A percentile compares a stretch with the other conserved stretches of the same genome.
Evolutionary conservation across 805 yeast species (phyloP).

Genomic region (Ogataea chonburiensis): DNA sequence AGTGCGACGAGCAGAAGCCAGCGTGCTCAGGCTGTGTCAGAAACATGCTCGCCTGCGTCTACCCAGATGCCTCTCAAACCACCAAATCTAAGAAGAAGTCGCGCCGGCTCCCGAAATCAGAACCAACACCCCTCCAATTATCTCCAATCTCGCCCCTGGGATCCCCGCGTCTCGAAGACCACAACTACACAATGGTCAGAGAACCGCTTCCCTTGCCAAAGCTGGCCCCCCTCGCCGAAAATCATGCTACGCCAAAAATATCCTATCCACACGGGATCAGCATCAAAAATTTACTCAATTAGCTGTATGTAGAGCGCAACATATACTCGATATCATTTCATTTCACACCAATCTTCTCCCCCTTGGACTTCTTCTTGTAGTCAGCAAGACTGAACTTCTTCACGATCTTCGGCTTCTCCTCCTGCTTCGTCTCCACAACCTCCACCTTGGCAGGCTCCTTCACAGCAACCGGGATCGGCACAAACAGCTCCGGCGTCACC

Average conservation of each 20-base stretch:
- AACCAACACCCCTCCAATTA: slow-evolving; percentile 2
- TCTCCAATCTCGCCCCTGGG: slow-evolving; percentile 27
- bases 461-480: slow-evolving; percentile 18
- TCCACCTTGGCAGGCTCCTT: slow-evolving; percentile 12
- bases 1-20: slow-evolving; percentile 37
- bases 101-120: slow-evolving; percentile 3
- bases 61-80: slow-evolving; percentile 28
- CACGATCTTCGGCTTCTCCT: slow-evolving; percentile 37
- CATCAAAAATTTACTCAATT: slow-evolving; percentile 30
- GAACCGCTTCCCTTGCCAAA: slow-evolving; percentile 2
- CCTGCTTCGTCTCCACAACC: slow-evolving; percentile 12
- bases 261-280: slow-evolving; percentile 21
- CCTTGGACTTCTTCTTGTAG: slow-evolving; percentile 50
- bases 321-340: slow-evolving; percentile 2
- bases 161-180: slow-evolving; percentile 25
- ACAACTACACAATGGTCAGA: slow-evolving; percentile 9
- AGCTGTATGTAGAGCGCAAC: slow-evolving; percentile 14
- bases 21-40: slow-evolving; percentile 37
- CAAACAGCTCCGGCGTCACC: slow-evolving; percentile 8
- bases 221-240: slow-evolving; percentile 7
- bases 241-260: slow-evolving; percentile 2
- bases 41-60: slow-evolving; percentile 35
- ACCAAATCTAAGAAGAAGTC: slow-evolving; percentile 16
- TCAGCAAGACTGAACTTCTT: slow-evolving; percentile 75
- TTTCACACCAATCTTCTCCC: slow-evolving; percentile 11